phyloP scores from a whole-genome alignment of 1,139 yeast species.

The Saccharomyces hybrid region DNA sequence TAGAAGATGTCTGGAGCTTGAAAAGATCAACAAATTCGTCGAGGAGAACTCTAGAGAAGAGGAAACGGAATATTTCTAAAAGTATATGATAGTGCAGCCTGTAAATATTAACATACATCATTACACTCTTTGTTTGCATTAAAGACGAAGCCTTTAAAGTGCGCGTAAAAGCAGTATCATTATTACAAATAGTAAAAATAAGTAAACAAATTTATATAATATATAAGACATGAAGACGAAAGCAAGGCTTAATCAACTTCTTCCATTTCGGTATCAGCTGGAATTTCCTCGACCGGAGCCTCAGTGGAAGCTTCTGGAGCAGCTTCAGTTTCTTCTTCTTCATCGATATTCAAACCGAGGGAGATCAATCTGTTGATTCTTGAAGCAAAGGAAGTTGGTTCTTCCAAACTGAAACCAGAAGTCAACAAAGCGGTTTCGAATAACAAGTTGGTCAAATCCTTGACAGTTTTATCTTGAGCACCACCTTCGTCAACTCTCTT shows the following conservation, averaged over 20 bases:
- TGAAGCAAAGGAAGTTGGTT: too few species aligned
- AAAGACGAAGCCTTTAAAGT: neutral
- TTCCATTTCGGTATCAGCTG: too few species aligned
- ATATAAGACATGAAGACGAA: neutral
- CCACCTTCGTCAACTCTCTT: too few species aligned
- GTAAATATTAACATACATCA: neutral
- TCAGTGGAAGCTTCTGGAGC: too few species aligned
- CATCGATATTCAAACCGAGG: too few species aligned
- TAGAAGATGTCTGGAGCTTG: neutral
- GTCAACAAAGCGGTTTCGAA: too few species aligned
- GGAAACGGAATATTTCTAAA: neutral
- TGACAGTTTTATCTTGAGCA: too few species aligned
- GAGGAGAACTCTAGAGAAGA: neutral
- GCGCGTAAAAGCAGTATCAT: neutral
- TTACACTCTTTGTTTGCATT: neutral
- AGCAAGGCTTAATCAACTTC: neutral
- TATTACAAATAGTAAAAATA: neutral
- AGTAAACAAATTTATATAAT: neutral
- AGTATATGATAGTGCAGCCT: neutral
- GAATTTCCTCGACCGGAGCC: too few species aligned
- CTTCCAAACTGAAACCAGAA: too few species aligned
- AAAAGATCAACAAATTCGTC: neutral
- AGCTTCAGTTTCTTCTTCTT: too few species aligned
- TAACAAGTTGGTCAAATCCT: too few species aligned
- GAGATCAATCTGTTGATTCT: too few species aligned